phyloP scores from a whole-genome alignment of 164 flowering plant genomes.

The Berberis vulgaris region DNA sequence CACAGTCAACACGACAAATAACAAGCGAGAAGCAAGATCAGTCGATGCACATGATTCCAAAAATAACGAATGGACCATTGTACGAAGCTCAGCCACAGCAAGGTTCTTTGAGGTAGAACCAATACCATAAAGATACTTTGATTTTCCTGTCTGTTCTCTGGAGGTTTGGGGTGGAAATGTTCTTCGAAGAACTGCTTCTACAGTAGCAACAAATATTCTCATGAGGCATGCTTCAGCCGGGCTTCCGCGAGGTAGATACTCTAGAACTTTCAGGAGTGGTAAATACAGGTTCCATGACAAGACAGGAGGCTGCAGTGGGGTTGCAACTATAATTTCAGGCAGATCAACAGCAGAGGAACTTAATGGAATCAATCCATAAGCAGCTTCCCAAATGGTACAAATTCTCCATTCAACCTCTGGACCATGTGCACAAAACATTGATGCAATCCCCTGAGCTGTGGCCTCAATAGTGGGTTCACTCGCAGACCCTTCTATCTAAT shows the following conservation, averaged over 20 bases:
- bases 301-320: constrained; percentile 85
- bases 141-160: constrained; percentile 44
- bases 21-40: constrained; percentile 88
- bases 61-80: constrained; percentile 92
- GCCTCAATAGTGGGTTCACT: constrained; percentile 95
- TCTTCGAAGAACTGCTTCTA: constrained; percentile 81
- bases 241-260: constrained; percentile 96
- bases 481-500: constrained; percentile 70
- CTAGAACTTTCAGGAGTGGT: constrained; percentile 88
- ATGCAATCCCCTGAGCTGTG: constrained; percentile 98
- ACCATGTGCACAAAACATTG: constrained; percentile 97
- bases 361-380: constrained; percentile 84
- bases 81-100: constrained; percentile 94
- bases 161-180: constrained; percentile 71
- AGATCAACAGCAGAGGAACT: constrained; percentile 85
- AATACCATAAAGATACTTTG: constrained; percentile 35
- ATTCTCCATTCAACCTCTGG: constrained; percentile 99
- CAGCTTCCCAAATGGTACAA: constrained; percentile 98
- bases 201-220: constrained; percentile 96
- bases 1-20: constrained; percentile 84
- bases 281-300: constrained; percentile 92
- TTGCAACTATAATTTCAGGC: constrained; percentile 88
- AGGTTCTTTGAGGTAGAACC: constrained; percentile 79
- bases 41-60: constrained; percentile 78
- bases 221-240: constrained; percentile 97